These are phyloP conservation scores for Fusarium sp. DNA, from an alignment of 2,329 filamentous ascomycete genomes.

Conservation along the genomic window DNA sequence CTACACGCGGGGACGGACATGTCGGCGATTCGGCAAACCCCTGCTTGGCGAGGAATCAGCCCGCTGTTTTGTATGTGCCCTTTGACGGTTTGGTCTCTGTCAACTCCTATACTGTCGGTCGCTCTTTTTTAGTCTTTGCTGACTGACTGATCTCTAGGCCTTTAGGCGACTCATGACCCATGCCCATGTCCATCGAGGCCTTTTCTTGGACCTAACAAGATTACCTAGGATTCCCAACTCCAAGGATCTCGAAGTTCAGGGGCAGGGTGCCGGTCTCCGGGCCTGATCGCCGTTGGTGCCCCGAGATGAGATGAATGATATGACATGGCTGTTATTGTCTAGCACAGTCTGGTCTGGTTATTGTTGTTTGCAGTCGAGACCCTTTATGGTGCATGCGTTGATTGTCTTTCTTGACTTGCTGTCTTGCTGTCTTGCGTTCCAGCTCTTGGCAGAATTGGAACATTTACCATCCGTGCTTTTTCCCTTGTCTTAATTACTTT, in stretches of 20 bases:
- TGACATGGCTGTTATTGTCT: conserved; percentile 14
- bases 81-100: background rate
- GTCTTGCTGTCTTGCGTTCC: conserved; percentile 26
- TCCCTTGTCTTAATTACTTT: background rate
- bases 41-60: conserved; percentile 29
- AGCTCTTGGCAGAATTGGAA: conserved; percentile 17
- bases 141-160: conserved; percentile 18
- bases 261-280: conserved; percentile 19
- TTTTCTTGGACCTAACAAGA: conserved; percentile 13
- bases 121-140: background rate
- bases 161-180: conserved; percentile 31
- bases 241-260: conserved; percentile 22
- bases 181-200: conserved; percentile 19
- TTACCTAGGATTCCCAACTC: conserved; percentile 25
- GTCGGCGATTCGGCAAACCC: conserved; percentile 27
- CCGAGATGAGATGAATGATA: conserved; percentile 29
- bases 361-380: conserved; percentile 19
- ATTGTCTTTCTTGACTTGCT: conserved; percentile 8
- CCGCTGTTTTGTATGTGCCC: conserved; percentile 5
- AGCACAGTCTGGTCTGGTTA: background rate
- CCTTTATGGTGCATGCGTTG: conserved; percentile 2
- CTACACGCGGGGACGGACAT: conserved; percentile 16
- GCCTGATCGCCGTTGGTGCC: conserved; percentile 24
- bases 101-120: conserved; percentile 12
- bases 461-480: background rate